Evolutionary conservation across 345 rosid genomes (phyloP), one percentile per base, ranked within the genome.

Genomic region (Erysimum cheiranthoides): DNA sequence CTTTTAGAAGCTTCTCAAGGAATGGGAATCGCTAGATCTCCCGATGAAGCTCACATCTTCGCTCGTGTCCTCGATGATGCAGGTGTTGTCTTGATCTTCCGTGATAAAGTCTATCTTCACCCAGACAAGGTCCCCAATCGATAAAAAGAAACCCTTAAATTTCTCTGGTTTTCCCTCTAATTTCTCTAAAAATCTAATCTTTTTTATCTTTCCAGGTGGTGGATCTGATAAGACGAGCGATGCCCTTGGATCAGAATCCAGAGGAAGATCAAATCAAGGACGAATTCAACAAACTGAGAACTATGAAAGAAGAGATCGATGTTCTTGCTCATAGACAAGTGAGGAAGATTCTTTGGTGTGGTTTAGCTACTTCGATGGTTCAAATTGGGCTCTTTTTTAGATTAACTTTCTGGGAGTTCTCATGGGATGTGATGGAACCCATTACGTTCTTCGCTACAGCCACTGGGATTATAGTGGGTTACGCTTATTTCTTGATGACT

Each of bases 391-490:
- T 92, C n/a, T 92, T 95, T 83, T 87, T 95, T 66, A 81, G 99
- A 62, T 79, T 95, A 43, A 95, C 99, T 6, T 95, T 95, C 75
- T 95, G 99, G 99, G 99, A 95, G 70, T 90, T 93, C 64, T 93
- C 98, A 8, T 93, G 98, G 98, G 98, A 93, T 81, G 93, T 93
- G 18, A 93, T 93, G 98, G 98, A 93, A 80, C 98, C 98, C 7
- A 85, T 93, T 25, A 89, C 94, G 0, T 93, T 93, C 79, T 95
- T 92, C 62, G 73, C 82, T 18, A 95, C 99, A 3, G 57, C 97
- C 17, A 81, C 90, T 1, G 87, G 96, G 47, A 64, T 95, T 25
- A 86, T 95, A 1, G 61, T 90, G 6, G 99, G 97, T 72, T 95
- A 92, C 68, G 97, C 93, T 47, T 95, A 92, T 81, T 95, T 95